Percentiles rank a stretch among this genome's conserved stretches.
These are phyloP conservation scores for Endogone sp. DNA, from an alignment of 192 early-diverging fungal genomes.

Conservation along the genomic window DNA sequence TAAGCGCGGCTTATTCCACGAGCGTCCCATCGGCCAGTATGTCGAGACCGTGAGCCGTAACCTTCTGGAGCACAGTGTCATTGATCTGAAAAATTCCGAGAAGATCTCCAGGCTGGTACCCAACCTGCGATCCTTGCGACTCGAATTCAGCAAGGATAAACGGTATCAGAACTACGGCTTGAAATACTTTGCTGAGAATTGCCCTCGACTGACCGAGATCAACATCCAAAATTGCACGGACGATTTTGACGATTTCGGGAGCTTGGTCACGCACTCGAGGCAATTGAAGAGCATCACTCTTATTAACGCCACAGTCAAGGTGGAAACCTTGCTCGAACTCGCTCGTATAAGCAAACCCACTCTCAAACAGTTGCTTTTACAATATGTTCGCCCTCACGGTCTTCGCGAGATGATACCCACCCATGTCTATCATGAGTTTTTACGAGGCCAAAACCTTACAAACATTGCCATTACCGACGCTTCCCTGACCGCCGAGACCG, in stretches of 20 bases:
- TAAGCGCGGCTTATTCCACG: slow-evolving; percentile 12
- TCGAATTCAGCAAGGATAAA: slow-evolving; percentile 22
- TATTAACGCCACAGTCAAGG: slow-evolving; percentile 20
- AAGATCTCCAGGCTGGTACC: slow-evolving; percentile 24
- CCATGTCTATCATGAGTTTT: slow-evolving; percentile 12
- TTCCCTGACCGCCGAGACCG: slow-evolving; percentile 3
- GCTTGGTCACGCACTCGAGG: slow-evolving; percentile 6
- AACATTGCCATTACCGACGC: slow-evolving; percentile 21
- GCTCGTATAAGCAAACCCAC: slow-evolving; percentile 1
- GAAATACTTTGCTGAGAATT: slow-evolving; percentile 18
- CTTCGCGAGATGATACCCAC: slow-evolving; percentile 9
- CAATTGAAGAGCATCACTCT: slow-evolving; percentile 16
- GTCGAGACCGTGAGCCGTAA: slow-evolving; percentile 26
- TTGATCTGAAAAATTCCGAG: slow-evolving; percentile 23
- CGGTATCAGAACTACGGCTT: slow-evolving; percentile 25
- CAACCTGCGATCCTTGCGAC: slow-evolving; percentile 22
- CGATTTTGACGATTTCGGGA: slow-evolving; percentile 26
- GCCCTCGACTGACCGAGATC: slow-evolving; percentile 18
- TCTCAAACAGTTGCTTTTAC: slow-evolving; percentile 15
- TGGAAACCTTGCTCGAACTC: slow-evolving; percentile 6
- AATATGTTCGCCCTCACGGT: slow-evolving; percentile 19
- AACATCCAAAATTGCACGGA: slow-evolving; percentile 30
- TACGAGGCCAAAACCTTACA: slow-evolving; percentile 14
- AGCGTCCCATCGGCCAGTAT: slow-evolving; percentile 15
- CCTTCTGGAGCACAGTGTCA: slow-evolving; percentile 16